These are phyloP conservation scores for Flammula alnicola DNA, from an alignment of 1,284 basidiomycete genomes.

Conservation along the genomic window DNA sequence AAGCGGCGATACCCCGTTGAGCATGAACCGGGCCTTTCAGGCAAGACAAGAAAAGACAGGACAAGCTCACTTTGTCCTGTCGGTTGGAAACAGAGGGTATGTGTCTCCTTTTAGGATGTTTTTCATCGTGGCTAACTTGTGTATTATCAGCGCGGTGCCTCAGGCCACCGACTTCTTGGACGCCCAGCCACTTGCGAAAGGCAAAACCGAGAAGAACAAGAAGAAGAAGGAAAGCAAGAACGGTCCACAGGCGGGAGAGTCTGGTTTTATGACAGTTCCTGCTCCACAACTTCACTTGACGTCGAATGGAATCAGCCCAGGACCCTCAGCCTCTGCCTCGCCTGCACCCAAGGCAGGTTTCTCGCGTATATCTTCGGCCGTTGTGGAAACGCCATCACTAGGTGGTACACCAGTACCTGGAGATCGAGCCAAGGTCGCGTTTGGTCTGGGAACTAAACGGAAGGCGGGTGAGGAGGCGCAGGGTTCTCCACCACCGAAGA, in stretches of 20 bases:
- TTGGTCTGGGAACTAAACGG: slow-evolving; percentile 77
- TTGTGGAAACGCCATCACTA: slow-evolving; percentile 37
- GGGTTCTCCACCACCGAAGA: slow-evolving; percentile 47
- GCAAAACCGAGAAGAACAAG: slow-evolving; percentile 78
- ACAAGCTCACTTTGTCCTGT: slow-evolving; percentile 92
- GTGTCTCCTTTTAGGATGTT: slow-evolving; percentile 33
- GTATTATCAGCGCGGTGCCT: slow-evolving; percentile 68
- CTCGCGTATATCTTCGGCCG: slow-evolving; percentile 70
- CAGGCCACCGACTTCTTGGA: slow-evolving; percentile 81
- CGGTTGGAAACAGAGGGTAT: slow-evolving; percentile 91
- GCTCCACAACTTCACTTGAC: slow-evolving; percentile 49
- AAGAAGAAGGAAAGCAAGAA: slow-evolving; percentile 62
- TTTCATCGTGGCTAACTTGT: slow-evolving; percentile 15
- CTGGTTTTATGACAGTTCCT: slow-evolving; percentile 74
- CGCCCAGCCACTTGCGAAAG: slow-evolving; percentile 75
- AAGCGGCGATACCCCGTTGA: slow-evolving; percentile 90
- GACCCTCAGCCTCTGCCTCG: slow-evolving; percentile 53
- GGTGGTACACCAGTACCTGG: slow-evolving; percentile 57
- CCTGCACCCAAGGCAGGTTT: slow-evolving; percentile 77
- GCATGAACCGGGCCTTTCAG: slow-evolving; percentile 91
- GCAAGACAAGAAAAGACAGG: slow-evolving; percentile 90
- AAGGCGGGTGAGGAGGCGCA: slow-evolving; percentile 69
- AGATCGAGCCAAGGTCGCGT: slow-evolving; percentile 73
- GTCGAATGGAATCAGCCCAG: slow-evolving; percentile 52
- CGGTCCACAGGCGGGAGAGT: slow-evolving; percentile 51